Evolutionary conservation across 345 rosid genomes (phyloP), one percentile per base, ranked within the genome.

Genomic region (Pugionium dolabratum): DNA sequence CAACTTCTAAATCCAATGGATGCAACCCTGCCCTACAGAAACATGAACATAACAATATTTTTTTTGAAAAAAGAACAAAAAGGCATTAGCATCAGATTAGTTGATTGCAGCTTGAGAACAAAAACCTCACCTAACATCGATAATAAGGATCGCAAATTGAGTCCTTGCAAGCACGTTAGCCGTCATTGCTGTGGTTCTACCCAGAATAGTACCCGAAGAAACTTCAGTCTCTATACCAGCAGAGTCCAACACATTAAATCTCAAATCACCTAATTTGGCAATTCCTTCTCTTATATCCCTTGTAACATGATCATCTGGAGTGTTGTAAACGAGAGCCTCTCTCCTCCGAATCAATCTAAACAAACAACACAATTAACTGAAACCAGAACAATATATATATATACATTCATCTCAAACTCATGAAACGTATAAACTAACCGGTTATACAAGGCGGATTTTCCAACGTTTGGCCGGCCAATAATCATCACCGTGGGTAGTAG

Each of bases 221-320:
- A 87, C 97, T 62, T 87, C 98, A 4, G 95, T 85, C 81, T 94
- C 99, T 34, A 94, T 80, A 55, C 99, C 99, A 72, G 97, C 99
- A 25, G 99, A 94, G 70, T 94, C 97, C 79, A 94, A 72, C 4
- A 90, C 99, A 50, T 59, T 85, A 41, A 94, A 90, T 76, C 97
- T 72, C 75, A 94, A 72, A 73, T 88, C 86, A 61, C 84, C 91
- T 77, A 94, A 64, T 74, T 90, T 94, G 11, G 99, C 99, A 73
- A 94, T 59, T 59, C 97, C 99, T 74, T 94, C 90, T 79, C 97
- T 77, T 49, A 94, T 85, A 78, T 94, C 97, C 48, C 99, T 81
- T 30, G 97, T 86, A 28, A 93, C 98, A 82, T 93, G 99, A 80
- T 84, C 96, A 75, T 79, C 92, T 0, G 97, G 96, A 1, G 97